A percentile compares a stretch with the other conserved stretches of the same genome.
These are phyloP conservation scores for Fraxinus xanthoxyloides DNA, from an alignment of 305 asterid species.

Conservation along the genomic window DNA sequence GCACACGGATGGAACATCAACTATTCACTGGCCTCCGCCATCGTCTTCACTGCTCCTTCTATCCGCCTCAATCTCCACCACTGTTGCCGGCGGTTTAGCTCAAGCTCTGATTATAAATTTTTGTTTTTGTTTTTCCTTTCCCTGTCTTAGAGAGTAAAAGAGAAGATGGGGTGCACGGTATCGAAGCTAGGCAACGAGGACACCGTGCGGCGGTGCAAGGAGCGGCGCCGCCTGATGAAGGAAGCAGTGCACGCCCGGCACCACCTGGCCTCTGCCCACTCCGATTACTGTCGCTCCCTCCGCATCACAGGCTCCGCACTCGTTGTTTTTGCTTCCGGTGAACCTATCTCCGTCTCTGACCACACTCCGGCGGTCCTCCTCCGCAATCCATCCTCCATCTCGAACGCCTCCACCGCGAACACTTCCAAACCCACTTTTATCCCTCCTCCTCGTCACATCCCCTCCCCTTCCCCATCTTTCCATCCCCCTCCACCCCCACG, in stretches of 20 bases:
- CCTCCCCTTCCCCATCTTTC: constrained; percentile 29
- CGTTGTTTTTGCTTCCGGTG: constrained; percentile 72
- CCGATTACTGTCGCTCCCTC: constrained; percentile 90
- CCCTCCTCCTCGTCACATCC: constrained; percentile 29
- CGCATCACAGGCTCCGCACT: constrained; percentile 82
- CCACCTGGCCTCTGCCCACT: constrained; percentile 90
- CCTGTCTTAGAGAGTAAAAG: not conserved
- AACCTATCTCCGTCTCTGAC: constrained; percentile 73
- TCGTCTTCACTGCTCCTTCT: constrained; percentile 23
- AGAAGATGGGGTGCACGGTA: constrained; percentile 77
- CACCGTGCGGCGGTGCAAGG: constrained; percentile 93
- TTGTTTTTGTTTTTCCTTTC: not conserved
- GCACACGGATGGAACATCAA: constrained; percentile 37
- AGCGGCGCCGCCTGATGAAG: constrained; percentile 89
- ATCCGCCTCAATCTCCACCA: not conserved
- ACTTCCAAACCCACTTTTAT: constrained; percentile 28
- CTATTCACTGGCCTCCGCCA: constrained; percentile 26
- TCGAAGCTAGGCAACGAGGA: constrained; percentile 94
- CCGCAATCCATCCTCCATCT: constrained; percentile 43
- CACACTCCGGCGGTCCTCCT: constrained; percentile 80
- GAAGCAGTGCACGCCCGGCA: constrained; percentile 79
- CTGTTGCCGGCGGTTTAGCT: not conserved
- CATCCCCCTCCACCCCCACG: constrained; percentile 46
- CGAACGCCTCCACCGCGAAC: constrained; percentile 24
- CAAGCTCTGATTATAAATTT: not conserved